phyloP scores from a whole-genome alignment of 1,284 basidiomycete species.

The Microbotryum violaceum region DNA sequence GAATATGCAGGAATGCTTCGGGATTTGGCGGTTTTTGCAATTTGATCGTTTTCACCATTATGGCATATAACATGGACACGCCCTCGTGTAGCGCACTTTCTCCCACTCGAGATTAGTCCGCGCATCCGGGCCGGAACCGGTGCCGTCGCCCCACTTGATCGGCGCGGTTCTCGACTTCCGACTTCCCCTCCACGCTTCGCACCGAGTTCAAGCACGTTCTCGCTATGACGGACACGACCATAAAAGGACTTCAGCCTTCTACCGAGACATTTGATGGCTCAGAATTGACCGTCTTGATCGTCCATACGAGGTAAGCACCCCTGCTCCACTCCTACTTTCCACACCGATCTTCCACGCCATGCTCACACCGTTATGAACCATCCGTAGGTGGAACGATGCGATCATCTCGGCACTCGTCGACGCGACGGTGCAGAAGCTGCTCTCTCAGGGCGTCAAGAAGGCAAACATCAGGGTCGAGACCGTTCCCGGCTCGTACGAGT shows the following conservation, averaged over 20 bases:
- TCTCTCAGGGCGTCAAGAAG: conserved; percentile 63
- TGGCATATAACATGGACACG: no score
- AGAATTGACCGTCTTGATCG: conserved; percentile 70
- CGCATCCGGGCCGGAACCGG: no score
- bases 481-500: conserved; percentile 88
- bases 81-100: no score
- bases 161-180: no score
- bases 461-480: conserved; percentile 83
- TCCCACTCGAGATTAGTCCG: no score
- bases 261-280: conserved; percentile 65
- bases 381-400: conserved; percentile 34
- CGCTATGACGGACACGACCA: conserved; percentile 28
- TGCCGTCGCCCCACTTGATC: no score
- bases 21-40: no score
- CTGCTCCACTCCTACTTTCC: background rate
- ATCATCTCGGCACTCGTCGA: conserved; percentile 34
- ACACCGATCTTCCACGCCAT: background rate
- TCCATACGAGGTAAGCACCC: conserved; percentile 57
- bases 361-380: background rate
- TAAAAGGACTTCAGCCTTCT: conserved; percentile 69
- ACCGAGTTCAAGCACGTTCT: background rate
- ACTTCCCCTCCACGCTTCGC: no score
- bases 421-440: conserved; percentile 30
- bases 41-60: no score
- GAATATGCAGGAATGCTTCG: no score